A percentile compares a stretch with the other conserved stretches of the same genome.
phyloP scores from a whole-genome alignment of 2,329 filamentous ascomycete genomes.

The Fusarium anthophilum region DNA sequence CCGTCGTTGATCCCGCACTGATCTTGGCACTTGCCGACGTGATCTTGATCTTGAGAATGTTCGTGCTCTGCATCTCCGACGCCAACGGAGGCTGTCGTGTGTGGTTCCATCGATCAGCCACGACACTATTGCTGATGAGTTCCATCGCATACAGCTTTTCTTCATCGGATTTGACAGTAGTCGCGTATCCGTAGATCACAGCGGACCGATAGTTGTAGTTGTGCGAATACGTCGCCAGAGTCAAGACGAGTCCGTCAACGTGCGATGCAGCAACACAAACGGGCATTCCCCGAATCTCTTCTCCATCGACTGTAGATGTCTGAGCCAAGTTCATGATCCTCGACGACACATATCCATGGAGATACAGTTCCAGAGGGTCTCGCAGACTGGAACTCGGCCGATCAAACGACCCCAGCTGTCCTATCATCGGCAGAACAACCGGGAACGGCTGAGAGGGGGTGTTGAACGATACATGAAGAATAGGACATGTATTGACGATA shows the following conservation, averaged over 20 bases:
- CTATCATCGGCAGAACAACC: constrained; percentile 85
- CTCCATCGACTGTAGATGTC: not conserved
- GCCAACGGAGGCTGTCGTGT: constrained; percentile 75
- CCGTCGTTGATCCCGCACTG: constrained; percentile 69
- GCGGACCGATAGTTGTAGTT: constrained; percentile 89
- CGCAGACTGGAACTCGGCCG: constrained; percentile 67
- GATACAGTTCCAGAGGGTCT: constrained; percentile 78
- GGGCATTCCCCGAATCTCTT: constrained; percentile 64
- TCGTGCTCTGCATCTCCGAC: constrained; percentile 79
- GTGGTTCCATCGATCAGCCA: constrained; percentile 74
- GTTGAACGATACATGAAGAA: constrained; percentile 84
- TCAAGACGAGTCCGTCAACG: constrained; percentile 81
- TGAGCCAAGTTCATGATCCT: constrained; percentile 75
- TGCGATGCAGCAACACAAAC: constrained; percentile 77
- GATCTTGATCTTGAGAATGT: constrained; percentile 75
- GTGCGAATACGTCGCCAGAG: constrained; percentile 81
- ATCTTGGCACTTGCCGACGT: constrained; percentile 80
- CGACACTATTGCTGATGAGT: constrained; percentile 78
- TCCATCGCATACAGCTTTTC: constrained; percentile 85
- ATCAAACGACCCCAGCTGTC: constrained; percentile 78
- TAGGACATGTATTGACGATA: constrained; percentile 78
- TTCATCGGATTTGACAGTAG: constrained; percentile 68
- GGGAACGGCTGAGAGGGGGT: constrained; percentile 74
- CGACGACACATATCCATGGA: constrained; percentile 85
- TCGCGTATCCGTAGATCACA: constrained; percentile 78